Percentiles rank a stretch among this genome's conserved stretches.
These are phyloP conservation scores for Solanum gracilifrons DNA, from an alignment of 257 asterid species.

Conservation along the genomic window DNA sequence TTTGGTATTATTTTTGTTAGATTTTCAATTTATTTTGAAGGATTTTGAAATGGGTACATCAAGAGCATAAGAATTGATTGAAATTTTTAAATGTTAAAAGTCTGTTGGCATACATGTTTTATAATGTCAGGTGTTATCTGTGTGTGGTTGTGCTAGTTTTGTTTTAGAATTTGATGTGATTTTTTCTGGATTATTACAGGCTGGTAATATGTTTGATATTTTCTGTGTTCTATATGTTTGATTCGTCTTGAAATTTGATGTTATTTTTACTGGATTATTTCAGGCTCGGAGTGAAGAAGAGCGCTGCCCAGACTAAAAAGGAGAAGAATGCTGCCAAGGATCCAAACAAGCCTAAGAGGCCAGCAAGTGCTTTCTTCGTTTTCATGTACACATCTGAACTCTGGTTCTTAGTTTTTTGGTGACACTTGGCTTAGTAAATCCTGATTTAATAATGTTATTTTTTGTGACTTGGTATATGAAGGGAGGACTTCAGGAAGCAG, in stretches of 20 bases:
- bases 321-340: slow-evolving; percentile 43
- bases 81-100: neutral
- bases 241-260: neutral
- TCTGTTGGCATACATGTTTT: neutral
- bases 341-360: slow-evolving; percentile 92
- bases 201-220: neutral
- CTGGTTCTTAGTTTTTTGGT: neutral
- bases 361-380: slow-evolving; percentile 80
- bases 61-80: neutral
- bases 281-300: slow-evolving; percentile 56
- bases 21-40: neutral
- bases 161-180: neutral
- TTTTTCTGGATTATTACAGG: neutral
- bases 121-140: neutral
- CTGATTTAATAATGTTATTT: neutral
- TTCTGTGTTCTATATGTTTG: neutral
- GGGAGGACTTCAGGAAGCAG: slow-evolving; percentile 76
- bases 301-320: slow-evolving; percentile 23
- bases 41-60: no score
- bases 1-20: no score
- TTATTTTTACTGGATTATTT: neutral
- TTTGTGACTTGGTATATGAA: neutral
- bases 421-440: neutral
- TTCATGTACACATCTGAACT: slow-evolving; percentile 39
- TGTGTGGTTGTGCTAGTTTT: neutral